Conservation (phyloP, 768 basidiomycete genomes). For the Mycena sanguinolenta region DNA sequence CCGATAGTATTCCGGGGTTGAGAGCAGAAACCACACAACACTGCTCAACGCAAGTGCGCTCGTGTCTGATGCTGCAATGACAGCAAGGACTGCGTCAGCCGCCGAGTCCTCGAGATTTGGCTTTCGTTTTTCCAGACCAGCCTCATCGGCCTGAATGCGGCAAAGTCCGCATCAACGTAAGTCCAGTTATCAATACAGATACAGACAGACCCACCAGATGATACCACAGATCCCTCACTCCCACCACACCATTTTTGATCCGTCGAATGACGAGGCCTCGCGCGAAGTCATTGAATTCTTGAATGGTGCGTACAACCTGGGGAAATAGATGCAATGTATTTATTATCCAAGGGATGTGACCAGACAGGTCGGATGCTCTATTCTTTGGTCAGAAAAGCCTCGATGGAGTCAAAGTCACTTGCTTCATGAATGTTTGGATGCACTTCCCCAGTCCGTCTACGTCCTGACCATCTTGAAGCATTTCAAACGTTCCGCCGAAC, state of each 20-base stretch:
- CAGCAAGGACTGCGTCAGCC: slow-evolving; percentile 54
- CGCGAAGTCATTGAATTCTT: slow-evolving; percentile 26
- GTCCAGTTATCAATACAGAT: background rate
- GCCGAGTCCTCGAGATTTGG: slow-evolving; percentile 50
- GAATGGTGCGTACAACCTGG: slow-evolving; percentile 4
- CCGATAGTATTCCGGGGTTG: slow-evolving; percentile 46
- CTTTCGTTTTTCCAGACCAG: slow-evolving; percentile 47
- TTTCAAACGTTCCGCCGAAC: slow-evolving; percentile 43
- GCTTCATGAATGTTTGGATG: slow-evolving; percentile 60
- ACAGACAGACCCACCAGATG: slow-evolving; percentile 47
- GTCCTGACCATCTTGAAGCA: slow-evolving; percentile 56
- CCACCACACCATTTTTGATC: slow-evolving; percentile 42
- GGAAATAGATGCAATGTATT: too few relatives aligned
- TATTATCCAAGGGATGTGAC: slow-evolving; percentile 47
- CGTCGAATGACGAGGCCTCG: slow-evolving; percentile 4
- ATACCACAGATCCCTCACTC: slow-evolving; percentile 58
- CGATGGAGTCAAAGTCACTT: slow-evolving; percentile 20
- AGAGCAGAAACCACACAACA: slow-evolving; percentile 52
- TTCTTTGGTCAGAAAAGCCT: background rate
- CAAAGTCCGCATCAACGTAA: background rate
- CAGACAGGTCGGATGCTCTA: slow-evolving; percentile 52
- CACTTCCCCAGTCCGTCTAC: slow-evolving; percentile 57
- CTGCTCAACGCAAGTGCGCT: slow-evolving; percentile 50
- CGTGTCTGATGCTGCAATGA: slow-evolving; percentile 57
- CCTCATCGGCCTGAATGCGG: slow-evolving; percentile 55